Evolutionary conservation across 306 rosid species (phyloP).

Genomic region (Glycine latifolia): DNA sequence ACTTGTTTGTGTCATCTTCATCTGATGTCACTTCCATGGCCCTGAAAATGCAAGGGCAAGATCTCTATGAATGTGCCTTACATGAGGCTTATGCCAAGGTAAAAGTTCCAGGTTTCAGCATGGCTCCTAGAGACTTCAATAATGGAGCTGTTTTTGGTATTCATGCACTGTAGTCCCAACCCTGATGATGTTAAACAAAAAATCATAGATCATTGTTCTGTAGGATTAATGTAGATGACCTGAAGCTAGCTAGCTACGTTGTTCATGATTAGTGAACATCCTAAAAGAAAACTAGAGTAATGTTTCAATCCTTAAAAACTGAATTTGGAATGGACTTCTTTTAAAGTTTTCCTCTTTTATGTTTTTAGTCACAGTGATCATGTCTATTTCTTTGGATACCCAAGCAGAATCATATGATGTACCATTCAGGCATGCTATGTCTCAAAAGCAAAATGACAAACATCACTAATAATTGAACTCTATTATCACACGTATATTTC

Average conservation of each 20-base stretch:
- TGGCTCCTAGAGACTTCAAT: slow-evolving; percentile 61
- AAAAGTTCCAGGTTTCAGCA: slow-evolving; percentile 52
- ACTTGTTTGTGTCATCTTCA: slow-evolving; percentile 57
- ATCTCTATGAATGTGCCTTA: slow-evolving; percentile 55
- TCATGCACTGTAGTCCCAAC: slow-evolving; percentile 48
- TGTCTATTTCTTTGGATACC: slow-evolving; percentile 41
- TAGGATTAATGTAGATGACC: slow-evolving; percentile 52
- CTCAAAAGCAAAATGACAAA: slow-evolving; percentile 35
- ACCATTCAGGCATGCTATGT: slow-evolving; percentile 35
- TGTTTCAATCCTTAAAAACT: slow-evolving; percentile 42
- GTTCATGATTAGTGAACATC: slow-evolving; percentile 48
- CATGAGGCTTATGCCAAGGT: slow-evolving; percentile 65
- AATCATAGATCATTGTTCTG: slow-evolving; percentile 40
- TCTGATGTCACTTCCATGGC: slow-evolving; percentile 55
- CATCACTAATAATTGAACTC: slow-evolving; percentile 29
- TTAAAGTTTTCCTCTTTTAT: slow-evolving; percentile 32
- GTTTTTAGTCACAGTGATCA: slow-evolving; percentile 17
- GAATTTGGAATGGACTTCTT: slow-evolving; percentile 38
- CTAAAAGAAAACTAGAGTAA: slow-evolving; percentile 37
- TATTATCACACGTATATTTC: slow-evolving; percentile 28
- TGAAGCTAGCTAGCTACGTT: slow-evolving; percentile 28
- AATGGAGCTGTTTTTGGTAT: slow-evolving; percentile 48
- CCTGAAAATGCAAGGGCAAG: slow-evolving; percentile 57
- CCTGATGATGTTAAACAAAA: slow-evolving; percentile 46
- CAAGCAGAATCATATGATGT: slow-evolving; percentile 47